Evolutionary conservation across 2,329 filamentous ascomycete species (phyloP).

Genomic region (Beauveria pseudobassiana): DNA sequence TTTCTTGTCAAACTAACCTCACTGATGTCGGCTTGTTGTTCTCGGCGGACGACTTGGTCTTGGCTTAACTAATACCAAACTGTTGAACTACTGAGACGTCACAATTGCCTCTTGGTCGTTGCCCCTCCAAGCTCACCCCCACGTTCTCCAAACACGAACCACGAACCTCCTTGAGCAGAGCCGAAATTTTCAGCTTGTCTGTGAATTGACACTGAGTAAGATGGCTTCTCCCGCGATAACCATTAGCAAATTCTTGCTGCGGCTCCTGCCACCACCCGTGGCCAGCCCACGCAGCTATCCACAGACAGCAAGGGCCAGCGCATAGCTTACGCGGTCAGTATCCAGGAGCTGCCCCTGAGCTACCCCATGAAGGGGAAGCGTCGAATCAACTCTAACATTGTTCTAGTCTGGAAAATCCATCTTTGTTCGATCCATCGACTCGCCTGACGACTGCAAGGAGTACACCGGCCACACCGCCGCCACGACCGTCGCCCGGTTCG

Average conservation of each 20-base stretch:
- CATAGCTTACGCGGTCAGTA: slow-evolving; percentile 80
- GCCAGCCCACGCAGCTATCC: slow-evolving; percentile 82
- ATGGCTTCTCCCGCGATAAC: slow-evolving; percentile 42
- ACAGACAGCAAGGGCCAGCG: slow-evolving; percentile 83
- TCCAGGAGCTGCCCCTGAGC: background rate
- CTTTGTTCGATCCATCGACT: slow-evolving; percentile 90
- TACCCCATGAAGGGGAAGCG: background rate
- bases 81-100: background rate
- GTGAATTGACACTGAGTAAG: background rate
- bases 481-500: slow-evolving; percentile 89
- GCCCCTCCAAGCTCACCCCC: slow-evolving; percentile 9
- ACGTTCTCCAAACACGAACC: background rate
- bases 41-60: background rate
- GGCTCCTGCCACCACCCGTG: slow-evolving; percentile 73
- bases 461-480: slow-evolving; percentile 85
- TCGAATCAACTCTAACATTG: background rate
- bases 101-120: slow-evolving; percentile 3
- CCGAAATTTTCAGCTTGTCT: background rate
- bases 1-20: background rate
- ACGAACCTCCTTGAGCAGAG: background rate
- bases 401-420: slow-evolving; percentile 86
- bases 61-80: background rate
- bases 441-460: slow-evolving; percentile 76
- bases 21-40: background rate
- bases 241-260: slow-evolving; percentile 71